phyloP scores from a whole-genome alignment of 2,329 filamentous ascomycete genomes.

The Sporothrix humicola region DNA sequence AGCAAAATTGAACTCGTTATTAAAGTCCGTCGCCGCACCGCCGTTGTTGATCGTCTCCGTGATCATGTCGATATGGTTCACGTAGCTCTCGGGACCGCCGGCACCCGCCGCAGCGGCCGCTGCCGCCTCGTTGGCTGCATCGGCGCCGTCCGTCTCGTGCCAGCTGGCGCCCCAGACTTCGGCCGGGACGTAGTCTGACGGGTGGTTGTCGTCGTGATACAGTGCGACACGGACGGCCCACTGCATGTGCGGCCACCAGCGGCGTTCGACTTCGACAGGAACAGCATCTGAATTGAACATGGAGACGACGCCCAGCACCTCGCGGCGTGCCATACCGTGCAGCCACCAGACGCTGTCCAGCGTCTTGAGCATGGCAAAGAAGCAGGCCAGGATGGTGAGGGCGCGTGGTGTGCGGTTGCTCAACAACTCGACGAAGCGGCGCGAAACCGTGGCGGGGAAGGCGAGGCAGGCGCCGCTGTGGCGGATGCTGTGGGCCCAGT shows the following conservation, averaged over 20 bases:
- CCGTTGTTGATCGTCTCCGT: conserved; percentile 46
- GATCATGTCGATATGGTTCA: conserved; percentile 55
- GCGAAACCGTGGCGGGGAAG: conserved; percentile 69
- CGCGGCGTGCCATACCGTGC: conserved; percentile 66
- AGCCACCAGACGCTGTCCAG: conserved; percentile 73
- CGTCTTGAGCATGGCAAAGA: conserved; percentile 68
- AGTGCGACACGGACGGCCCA: conserved; percentile 66
- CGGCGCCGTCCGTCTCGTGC: conserved; percentile 5
- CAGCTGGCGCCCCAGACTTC: conserved; percentile 54
- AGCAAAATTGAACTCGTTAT: conserved; percentile 32
- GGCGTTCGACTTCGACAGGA: conserved; percentile 47
- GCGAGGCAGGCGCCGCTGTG: conserved; percentile 64
- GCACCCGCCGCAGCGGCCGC: background rate
- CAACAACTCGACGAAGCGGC: conserved; percentile 65
- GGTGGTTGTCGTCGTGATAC: conserved; percentile 58
- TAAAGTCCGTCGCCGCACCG: conserved; percentile 22
- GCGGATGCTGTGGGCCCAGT: conserved; percentile 68
- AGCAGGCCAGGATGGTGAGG: conserved; percentile 68
- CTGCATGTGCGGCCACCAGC: conserved; percentile 66
- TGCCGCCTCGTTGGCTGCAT: background rate
- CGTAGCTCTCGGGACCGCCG: conserved; percentile 42
- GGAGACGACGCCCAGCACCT: conserved; percentile 67
- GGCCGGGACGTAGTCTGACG: conserved; percentile 55
- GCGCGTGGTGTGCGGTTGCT: conserved; percentile 65
- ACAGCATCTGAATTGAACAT: conserved; percentile 63